phyloP scores from a whole-genome alignment of 23 red algal species.

The Gracilariopsis chorda region DNA sequence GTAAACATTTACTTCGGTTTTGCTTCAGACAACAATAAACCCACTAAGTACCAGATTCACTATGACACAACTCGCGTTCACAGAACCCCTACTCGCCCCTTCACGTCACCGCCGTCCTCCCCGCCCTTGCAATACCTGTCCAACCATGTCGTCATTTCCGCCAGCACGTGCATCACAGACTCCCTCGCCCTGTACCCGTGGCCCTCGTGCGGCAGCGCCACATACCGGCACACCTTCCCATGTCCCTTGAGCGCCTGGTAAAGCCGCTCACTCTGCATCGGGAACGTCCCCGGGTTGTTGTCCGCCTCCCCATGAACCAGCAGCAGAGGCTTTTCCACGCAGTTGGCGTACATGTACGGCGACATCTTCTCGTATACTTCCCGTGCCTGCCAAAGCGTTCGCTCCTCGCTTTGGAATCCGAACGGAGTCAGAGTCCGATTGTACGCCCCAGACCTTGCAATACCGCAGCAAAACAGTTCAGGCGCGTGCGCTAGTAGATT shows the following conservation, averaged over 20 bases:
- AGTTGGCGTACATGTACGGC: constrained; percentile 83
- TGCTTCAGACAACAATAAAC: too few relatives aligned
- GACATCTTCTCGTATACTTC: constrained; percentile 84
- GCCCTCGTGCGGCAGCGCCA: constrained; percentile 80
- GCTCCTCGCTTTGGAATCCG: constrained; percentile 92
- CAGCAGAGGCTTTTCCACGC: constrained; percentile 72
- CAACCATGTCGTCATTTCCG: constrained; percentile 88
- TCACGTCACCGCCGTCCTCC: background rate
- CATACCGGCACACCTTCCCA: constrained; percentile 79
- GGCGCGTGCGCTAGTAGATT: constrained; percentile 93
- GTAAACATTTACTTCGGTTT: too few relatives aligned
- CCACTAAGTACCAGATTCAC: too few relatives aligned
- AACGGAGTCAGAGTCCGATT: constrained; percentile 98
- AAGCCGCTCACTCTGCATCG: constrained; percentile 88
- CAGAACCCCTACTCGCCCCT: too few relatives aligned
- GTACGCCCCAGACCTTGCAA: constrained; percentile 95
- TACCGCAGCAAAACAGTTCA: constrained; percentile 93
- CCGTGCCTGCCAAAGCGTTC: constrained; percentile 88
- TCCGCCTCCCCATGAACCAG: constrained; percentile 96
- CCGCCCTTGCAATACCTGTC: constrained; percentile 50
- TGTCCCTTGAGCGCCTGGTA: constrained; percentile 91
- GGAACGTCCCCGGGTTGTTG: constrained; percentile 89
- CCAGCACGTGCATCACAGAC: constrained; percentile 84
- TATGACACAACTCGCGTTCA: too few relatives aligned
- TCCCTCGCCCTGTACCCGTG: constrained; percentile 93